phyloP scores from a whole-genome alignment of 139 green algal genomes.

The Micractinium sp. region DNA sequence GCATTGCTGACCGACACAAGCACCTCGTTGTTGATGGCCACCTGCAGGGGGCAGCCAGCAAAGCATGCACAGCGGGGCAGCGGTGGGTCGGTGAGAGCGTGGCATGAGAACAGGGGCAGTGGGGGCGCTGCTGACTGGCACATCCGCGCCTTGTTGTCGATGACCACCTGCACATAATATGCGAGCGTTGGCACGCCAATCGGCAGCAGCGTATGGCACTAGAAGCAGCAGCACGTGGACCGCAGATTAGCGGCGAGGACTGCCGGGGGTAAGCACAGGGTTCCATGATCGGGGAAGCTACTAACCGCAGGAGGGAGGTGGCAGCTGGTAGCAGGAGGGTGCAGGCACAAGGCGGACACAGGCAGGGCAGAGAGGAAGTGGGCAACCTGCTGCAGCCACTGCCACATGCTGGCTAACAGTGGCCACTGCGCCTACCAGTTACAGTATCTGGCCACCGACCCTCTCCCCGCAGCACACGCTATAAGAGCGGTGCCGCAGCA shows the following conservation, averaged over 20 bases:
- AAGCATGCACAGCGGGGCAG: neutral
- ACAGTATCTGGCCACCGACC: neutral
- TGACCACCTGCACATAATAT: neutral
- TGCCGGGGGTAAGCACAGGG: too few relatives aligned
- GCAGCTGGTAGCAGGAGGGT: too few relatives aligned
- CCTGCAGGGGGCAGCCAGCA: conserved; percentile 1
- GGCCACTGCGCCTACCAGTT: neutral
- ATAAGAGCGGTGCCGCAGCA: neutral
- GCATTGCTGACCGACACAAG: conserved; percentile 61
- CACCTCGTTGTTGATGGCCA: conserved; percentile 66
- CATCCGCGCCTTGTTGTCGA: neutral
- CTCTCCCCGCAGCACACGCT: too few relatives aligned
- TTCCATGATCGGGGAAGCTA: too few relatives aligned
- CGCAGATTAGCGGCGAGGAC: too few relatives aligned
- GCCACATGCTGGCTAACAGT: neutral
- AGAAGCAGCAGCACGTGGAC: too few relatives aligned
- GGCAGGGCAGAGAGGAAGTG: neutral
- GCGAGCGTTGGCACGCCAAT: neutral
- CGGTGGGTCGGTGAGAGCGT: neutral
- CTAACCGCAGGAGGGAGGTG: too few relatives aligned
- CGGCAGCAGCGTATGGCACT: neutral
- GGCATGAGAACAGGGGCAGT: too few relatives aligned
- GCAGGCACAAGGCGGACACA: neutral
- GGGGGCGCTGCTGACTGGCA: too few relatives aligned
- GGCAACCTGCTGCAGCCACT: neutral